phyloP scores from a whole-genome alignment of 2,329 filamentous ascomycete genomes.

The Fusarium oligoseptatum region DNA sequence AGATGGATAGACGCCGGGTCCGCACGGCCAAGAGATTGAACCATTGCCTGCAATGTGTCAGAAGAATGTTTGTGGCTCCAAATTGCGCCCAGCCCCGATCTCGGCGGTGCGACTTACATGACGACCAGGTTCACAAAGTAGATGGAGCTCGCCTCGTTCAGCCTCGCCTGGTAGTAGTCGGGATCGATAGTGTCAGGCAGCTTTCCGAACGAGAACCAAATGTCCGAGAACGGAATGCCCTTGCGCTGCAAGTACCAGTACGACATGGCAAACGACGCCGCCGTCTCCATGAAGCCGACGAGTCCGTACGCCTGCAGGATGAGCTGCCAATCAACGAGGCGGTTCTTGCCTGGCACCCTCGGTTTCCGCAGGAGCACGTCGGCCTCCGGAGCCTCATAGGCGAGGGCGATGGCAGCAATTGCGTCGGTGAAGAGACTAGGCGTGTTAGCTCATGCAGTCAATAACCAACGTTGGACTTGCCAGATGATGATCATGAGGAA shows the following conservation, averaged over 20 bases:
- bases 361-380: constrained; percentile 79
- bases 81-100: constrained; percentile 12
- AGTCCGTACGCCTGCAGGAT: constrained; percentile 80
- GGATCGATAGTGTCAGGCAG: constrained; percentile 64
- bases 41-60: constrained; percentile 63
- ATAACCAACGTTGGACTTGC: constrained; percentile 47
- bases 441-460: neutral
- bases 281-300: constrained; percentile 73
- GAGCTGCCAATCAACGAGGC: constrained; percentile 79
- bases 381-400: constrained; percentile 82
- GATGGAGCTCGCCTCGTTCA: constrained; percentile 77
- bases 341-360: constrained; percentile 76
- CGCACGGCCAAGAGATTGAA: constrained; percentile 80
- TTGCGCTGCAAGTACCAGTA: constrained; percentile 74
- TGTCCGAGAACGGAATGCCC: constrained; percentile 73
- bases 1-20: constrained; percentile 74
- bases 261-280: constrained; percentile 72
- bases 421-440: constrained; percentile 81
- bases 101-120: constrained; percentile 61
- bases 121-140: constrained; percentile 87
- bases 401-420: constrained; percentile 77
- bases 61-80: constrained; percentile 13
- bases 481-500: constrained; percentile 80
- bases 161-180: constrained; percentile 66
- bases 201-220: constrained; percentile 78